Conservation (phyloP, 2,329 filamentous ascomycete species). For the Ceratocystis lukuohia region DNA sequence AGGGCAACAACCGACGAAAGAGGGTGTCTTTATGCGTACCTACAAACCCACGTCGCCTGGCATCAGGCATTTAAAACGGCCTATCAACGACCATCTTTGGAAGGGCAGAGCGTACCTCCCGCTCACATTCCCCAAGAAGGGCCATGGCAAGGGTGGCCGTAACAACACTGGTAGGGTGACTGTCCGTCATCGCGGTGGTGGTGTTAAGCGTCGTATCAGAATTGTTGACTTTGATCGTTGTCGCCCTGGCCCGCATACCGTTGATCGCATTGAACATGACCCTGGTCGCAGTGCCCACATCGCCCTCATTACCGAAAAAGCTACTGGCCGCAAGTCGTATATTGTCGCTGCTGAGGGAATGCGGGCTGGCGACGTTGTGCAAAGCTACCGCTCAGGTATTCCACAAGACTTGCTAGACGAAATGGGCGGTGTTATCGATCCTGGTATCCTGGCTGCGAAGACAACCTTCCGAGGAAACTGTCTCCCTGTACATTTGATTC, state of each 20-base stretch:
- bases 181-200: slow-evolving; percentile 83
- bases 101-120: slow-evolving; percentile 73
- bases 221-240: slow-evolving; percentile 78
- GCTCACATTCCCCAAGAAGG: slow-evolving; percentile 84
- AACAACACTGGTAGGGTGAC: slow-evolving; percentile 80
- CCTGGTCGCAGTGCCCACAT: slow-evolving; percentile 88
- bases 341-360: slow-evolving; percentile 93
- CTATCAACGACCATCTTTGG: slow-evolving; percentile 94
- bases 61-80: slow-evolving; percentile 77
- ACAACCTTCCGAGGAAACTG: slow-evolving; percentile 93
- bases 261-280: slow-evolving; percentile 93
- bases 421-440: slow-evolving; percentile 88
- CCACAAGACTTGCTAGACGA: slow-evolving; percentile 72
- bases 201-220: slow-evolving; percentile 80
- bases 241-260: slow-evolving; percentile 66
- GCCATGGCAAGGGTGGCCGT: slow-evolving; percentile 80
- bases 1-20: background rate
- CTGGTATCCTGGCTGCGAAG: slow-evolving; percentile 87
- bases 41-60: slow-evolving; percentile 92
- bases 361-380: slow-evolving; percentile 77
- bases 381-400: slow-evolving; percentile 85
- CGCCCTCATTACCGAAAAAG: slow-evolving; percentile 64
- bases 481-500: slow-evolving; percentile 87
- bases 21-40: slow-evolving; percentile 48
- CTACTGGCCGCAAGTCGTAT: slow-evolving; percentile 67